These are phyloP conservation scores for Suillus alpinus DNA, from an alignment of 768 basidiomycete genomes.

Conservation along the genomic window DNA sequence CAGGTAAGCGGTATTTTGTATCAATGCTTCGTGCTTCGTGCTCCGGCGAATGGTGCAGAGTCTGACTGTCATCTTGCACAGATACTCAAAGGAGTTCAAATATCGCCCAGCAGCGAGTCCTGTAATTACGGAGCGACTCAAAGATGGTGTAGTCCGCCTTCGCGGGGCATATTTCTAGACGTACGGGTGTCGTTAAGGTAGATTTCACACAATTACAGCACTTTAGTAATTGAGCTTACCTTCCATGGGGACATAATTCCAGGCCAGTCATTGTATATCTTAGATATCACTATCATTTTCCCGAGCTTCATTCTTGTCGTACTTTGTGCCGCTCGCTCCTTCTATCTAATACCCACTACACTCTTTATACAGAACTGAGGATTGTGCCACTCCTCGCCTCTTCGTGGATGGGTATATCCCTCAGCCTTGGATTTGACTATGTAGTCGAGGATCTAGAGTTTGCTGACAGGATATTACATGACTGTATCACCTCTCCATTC, in stretches of 20 bases:
- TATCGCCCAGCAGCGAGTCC: slow-evolving; percentile 85
- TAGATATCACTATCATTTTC: not conserved
- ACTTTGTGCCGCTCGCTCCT: not conserved
- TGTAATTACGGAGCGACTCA: slow-evolving; percentile 71
- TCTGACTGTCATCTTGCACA: slow-evolving; percentile 24
- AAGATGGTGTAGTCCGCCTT: slow-evolving; percentile 65
- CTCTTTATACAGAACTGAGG: not conserved
- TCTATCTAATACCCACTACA: not conserved
- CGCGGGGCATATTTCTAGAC: slow-evolving; percentile 58
- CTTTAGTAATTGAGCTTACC: not conserved
- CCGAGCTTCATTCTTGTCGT: not conserved
- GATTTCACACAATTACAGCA: not conserved
- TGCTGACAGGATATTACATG: too few species aligned
- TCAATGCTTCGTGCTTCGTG: too few species aligned
- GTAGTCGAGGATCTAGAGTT: too few species aligned
- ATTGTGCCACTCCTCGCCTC: too few species aligned
- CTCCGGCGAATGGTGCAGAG: not conserved
- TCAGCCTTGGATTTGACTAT: not conserved
- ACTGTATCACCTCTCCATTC: not conserved
- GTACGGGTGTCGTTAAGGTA: not conserved
- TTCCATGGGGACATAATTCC: not conserved
- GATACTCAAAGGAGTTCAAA: slow-evolving; percentile 81
- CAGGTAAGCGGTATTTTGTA: slow-evolving; percentile 42
- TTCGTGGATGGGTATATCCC: not conserved
- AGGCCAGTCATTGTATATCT: not conserved